A percentile compares a stretch with the other conserved stretches of the same genome.
These are phyloP conservation scores for Piper longum DNA, from an alignment of 164 flowering plant genomes.

Conservation along the genomic window DNA sequence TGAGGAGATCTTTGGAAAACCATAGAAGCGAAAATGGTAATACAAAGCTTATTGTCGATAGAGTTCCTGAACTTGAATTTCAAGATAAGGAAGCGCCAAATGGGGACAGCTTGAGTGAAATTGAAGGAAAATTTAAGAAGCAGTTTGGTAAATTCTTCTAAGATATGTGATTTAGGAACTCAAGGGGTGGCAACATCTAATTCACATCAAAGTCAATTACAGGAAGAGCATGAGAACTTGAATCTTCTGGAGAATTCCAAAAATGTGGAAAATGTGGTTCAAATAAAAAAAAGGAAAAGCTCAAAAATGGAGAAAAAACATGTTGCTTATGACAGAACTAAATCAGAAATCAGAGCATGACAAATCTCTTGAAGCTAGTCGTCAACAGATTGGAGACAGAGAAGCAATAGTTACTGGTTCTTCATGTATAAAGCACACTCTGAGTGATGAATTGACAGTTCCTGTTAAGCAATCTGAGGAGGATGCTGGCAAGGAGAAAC, in stretches of 20 bases:
- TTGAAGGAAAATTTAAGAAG: too few relatives aligned
- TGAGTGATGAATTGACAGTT: constrained; percentile 5
- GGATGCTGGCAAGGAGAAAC: neutral
- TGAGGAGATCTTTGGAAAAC: neutral
- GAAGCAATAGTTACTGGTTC: neutral
- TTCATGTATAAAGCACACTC: constrained; percentile 5
- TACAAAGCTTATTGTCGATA: neutral
- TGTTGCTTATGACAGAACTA: neutral
- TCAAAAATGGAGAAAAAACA: neutral
- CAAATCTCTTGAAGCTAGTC: neutral
- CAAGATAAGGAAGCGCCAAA: neutral
- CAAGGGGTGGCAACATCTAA: neutral
- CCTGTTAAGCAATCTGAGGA: neutral
- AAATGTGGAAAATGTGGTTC: neutral
- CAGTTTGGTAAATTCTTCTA: neutral
- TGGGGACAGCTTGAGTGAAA: neutral
- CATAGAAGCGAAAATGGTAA: neutral
- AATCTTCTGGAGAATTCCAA: neutral
- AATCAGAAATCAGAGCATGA: neutral
- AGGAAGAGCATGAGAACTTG: neutral
- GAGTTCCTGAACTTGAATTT: neutral
- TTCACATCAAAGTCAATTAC: neutral
- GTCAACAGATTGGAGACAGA: neutral
- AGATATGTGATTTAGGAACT: neutral
- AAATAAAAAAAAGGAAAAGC: neutral